Conservation (phyloP, 768 basidiomycete genomes). For the Cyclocybe cylindracea region DNA sequence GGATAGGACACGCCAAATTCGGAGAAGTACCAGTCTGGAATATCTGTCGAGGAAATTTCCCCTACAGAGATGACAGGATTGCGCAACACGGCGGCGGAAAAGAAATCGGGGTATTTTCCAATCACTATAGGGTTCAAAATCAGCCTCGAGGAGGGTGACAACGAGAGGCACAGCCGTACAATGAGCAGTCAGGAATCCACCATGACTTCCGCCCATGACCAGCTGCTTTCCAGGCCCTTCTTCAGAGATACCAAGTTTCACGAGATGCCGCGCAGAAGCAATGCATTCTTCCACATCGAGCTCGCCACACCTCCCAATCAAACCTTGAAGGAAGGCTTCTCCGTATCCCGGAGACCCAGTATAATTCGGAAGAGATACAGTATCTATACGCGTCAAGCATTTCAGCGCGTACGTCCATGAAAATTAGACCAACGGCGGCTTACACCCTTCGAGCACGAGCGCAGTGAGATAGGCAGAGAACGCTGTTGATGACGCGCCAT, state of each 20-base stretch:
- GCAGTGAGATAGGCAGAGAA: constrained; percentile 47
- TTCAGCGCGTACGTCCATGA: neutral
- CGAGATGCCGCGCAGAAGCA: constrained; percentile 50
- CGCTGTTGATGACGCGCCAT: constrained; percentile 44
- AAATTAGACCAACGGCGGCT: constrained; percentile 19
- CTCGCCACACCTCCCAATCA: constrained; percentile 61
- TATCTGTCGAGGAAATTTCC: constrained; percentile 58
- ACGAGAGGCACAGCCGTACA: constrained; percentile 35
- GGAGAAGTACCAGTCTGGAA: constrained; percentile 67
- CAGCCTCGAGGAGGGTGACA: neutral
- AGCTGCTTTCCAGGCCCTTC: constrained; percentile 52
- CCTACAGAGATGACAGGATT: constrained; percentile 72
- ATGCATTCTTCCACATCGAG: constrained; percentile 70
- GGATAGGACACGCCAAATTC: constrained; percentile 46
- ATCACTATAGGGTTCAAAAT: constrained; percentile 44
- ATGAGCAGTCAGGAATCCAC: constrained; percentile 64
- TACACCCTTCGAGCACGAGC: constrained; percentile 63
- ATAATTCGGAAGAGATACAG: constrained; percentile 63
- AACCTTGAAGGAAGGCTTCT: constrained; percentile 51
- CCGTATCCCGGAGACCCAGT: constrained; percentile 70
- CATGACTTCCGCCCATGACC: constrained; percentile 68
- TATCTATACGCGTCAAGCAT: constrained; percentile 38
- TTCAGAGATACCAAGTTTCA: constrained; percentile 48
- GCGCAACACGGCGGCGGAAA: constrained; percentile 61
- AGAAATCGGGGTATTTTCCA: constrained; percentile 60